A percentile compares a stretch with the other conserved stretches of the same genome.
phyloP scores from a whole-genome alignment of 2,329 filamentous ascomycete genomes.

The Colletotrichum viniferum region DNA sequence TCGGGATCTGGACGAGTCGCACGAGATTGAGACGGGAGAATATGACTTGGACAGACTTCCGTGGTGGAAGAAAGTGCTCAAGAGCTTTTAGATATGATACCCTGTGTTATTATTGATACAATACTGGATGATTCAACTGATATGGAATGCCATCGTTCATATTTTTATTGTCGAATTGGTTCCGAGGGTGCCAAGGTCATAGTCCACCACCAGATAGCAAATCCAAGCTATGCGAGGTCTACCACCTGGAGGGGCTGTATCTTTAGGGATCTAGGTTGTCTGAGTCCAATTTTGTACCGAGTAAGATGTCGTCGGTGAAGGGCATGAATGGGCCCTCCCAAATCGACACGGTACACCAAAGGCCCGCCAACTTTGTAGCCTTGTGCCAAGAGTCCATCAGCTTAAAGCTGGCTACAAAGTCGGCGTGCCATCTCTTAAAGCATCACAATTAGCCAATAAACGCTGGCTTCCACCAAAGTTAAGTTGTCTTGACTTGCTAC shows the following conservation, averaged over 20 bases:
- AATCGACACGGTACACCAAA: not conserved
- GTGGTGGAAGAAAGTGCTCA: conserved; percentile 49
- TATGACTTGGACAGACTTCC: conserved; percentile 27
- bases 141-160: too few relatives aligned
- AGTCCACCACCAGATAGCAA: too few relatives aligned
- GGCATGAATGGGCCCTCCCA: not conserved
- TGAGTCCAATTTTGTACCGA: too few relatives aligned
- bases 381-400: not conserved
- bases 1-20: conserved; percentile 55
- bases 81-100: conserved; percentile 38
- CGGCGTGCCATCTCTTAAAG: not conserved
- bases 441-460: not conserved
- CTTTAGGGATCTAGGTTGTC: not conserved
- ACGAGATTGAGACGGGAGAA: conserved; percentile 33
- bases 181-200: too few relatives aligned
- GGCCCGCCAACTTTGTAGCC: not conserved
- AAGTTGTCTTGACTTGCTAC: not conserved
- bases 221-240: too few relatives aligned
- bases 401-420: not conserved
- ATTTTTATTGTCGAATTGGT: too few relatives aligned
- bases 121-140: not conserved
- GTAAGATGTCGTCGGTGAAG: not conserved
- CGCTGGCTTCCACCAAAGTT: not conserved
- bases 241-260: too few relatives aligned
- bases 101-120: not conserved